Conservation (phyloP, 257 asterid species). For the Solanum appendiculatum region DNA sequence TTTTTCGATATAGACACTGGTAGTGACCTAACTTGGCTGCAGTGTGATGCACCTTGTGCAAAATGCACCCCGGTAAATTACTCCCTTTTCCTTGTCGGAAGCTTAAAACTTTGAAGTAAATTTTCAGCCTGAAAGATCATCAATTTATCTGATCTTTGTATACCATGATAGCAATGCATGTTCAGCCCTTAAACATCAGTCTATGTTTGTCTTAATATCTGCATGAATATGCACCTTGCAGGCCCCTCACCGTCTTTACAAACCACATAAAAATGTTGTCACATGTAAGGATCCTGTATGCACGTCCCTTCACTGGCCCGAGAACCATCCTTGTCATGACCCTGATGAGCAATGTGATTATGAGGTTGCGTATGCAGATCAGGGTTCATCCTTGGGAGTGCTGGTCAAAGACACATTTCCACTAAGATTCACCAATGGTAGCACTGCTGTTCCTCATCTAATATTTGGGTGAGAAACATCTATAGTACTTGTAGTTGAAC, state of each 20-base stretch:
- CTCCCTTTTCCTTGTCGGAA: neutral
- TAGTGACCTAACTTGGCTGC: constrained; percentile 96
- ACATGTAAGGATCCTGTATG: constrained; percentile 68
- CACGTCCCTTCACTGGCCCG: constrained; percentile 40
- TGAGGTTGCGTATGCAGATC: constrained; percentile 72
- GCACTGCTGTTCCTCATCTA: constrained; percentile 41
- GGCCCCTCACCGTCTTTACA: constrained; percentile 86
- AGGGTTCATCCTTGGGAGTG: constrained; percentile 75
- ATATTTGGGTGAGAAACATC: constrained; percentile 55
- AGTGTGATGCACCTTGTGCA: constrained; percentile 84
- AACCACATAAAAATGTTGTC: constrained; percentile 46
- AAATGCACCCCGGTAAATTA: constrained; percentile 62
- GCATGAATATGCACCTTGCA: constrained; percentile 16
- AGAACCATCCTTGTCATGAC: constrained; percentile 21
- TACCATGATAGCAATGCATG: neutral
- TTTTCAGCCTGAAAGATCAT: neutral
- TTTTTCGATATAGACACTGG: constrained; percentile 87
- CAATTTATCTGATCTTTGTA: neutral
- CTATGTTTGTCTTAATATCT: neutral
- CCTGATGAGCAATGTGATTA: constrained; percentile 81
- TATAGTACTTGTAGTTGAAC: neutral
- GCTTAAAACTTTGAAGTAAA: neutral
- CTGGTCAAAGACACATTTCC: constrained; percentile 61
- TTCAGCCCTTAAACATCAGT: neutral
- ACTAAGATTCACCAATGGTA: constrained; percentile 54